Conservation (phyloP, 2,329 filamentous ascomycete species). For the Aspergillus sp. region DNA sequence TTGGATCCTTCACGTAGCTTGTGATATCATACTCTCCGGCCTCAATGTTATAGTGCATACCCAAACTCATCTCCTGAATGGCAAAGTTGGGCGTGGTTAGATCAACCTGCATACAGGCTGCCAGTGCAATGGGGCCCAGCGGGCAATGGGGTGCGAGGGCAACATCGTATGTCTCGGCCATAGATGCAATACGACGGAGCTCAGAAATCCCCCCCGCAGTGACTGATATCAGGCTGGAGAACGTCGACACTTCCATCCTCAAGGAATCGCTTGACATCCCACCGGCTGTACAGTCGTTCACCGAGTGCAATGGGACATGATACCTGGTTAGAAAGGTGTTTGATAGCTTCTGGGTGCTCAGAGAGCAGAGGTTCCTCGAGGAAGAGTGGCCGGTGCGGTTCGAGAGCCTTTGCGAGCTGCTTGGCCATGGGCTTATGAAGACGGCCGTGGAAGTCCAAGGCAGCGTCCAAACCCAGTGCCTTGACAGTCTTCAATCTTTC, state of each 20-base stretch:
- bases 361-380: conserved; percentile 70
- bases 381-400: conserved; percentile 67
- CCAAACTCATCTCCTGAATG: conserved; percentile 74
- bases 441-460: conserved; percentile 73
- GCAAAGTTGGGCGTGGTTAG: conserved; percentile 59
- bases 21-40: conserved; percentile 60
- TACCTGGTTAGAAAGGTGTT: conserved; percentile 53
- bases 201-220: conserved; percentile 72
- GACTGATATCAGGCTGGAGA: conserved; percentile 67
- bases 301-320: conserved; percentile 66
- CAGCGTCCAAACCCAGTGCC: conserved; percentile 64
- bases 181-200: conserved; percentile 62
- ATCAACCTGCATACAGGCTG: conserved; percentile 66
- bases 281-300: conserved; percentile 66
- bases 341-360: conserved; percentile 64
- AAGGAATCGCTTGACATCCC: conserved; percentile 69
- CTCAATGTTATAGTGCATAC: conserved; percentile 70
- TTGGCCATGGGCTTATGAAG: conserved; percentile 78
- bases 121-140: conserved; percentile 66
- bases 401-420: conserved; percentile 63
- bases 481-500: conserved; percentile 66
- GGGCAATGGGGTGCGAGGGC: conserved; percentile 71
- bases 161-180: conserved; percentile 70
- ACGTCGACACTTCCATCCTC: conserved; percentile 66
- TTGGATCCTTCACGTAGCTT: conserved; percentile 61